Conservation (phyloP, 2,329 filamentous ascomycete genomes). For the Aspergillus brunneoviolaceus region DNA sequence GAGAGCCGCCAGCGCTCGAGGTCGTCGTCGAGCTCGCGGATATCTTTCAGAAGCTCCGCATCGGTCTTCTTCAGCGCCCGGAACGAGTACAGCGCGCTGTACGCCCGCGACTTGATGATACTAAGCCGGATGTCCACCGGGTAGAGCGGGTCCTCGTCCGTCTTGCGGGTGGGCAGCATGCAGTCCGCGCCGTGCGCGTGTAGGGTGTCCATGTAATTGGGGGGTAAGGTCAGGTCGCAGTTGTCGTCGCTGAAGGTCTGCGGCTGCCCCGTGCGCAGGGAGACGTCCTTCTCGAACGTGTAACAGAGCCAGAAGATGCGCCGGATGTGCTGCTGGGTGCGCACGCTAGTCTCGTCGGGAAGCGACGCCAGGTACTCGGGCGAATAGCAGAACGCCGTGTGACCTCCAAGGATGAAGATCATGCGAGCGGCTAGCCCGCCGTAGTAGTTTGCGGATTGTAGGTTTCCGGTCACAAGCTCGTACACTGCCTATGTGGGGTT, state of each 20-base stretch:
- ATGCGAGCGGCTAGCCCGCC: constrained; percentile 49
- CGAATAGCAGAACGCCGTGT: constrained; percentile 32
- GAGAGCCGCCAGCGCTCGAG: constrained; percentile 57
- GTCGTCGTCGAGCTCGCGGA: constrained; percentile 58
- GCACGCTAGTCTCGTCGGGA: constrained; percentile 15
- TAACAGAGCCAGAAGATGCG: constrained; percentile 58
- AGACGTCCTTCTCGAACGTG: constrained; percentile 56
- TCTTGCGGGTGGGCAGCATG: constrained; percentile 19
- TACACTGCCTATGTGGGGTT: constrained; percentile 38
- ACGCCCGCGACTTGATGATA: constrained; percentile 54
- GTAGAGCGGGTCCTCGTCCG: constrained; percentile 34
- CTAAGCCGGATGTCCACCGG: constrained; percentile 52
- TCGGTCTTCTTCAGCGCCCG: constrained; percentile 52
- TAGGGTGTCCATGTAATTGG: constrained; percentile 38
- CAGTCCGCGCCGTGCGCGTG: constrained; percentile 21
- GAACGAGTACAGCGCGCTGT: constrained; percentile 52
- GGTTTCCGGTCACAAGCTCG: constrained; percentile 48
- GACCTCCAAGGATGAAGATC: constrained; percentile 52
- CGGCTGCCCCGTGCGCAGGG: constrained; percentile 54
- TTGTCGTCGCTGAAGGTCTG: constrained; percentile 53
- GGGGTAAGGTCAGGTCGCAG: constrained; percentile 54
- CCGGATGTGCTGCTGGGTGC: constrained; percentile 31
- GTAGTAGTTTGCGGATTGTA: constrained; percentile 49
- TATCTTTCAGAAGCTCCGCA: constrained; percentile 55
- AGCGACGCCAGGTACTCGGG: constrained; percentile 23